Conservation (phyloP, 345 rosid genomes). For the Eucalyptus tenuipes region DNA sequence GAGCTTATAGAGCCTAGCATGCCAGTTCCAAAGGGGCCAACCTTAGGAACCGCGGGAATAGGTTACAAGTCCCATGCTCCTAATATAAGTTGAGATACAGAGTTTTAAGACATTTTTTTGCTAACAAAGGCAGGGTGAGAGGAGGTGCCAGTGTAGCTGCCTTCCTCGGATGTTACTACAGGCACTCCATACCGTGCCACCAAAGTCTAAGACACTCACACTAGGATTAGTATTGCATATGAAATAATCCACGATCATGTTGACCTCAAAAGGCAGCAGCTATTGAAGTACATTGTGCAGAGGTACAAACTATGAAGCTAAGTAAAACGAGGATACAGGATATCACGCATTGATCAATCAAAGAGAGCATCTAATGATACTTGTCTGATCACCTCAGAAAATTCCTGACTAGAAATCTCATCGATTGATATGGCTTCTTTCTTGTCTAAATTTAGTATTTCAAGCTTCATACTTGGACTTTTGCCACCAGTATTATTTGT, state of each 20-base stretch:
- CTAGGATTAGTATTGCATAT: not conserved
- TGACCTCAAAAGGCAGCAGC: not conserved
- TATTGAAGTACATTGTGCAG: not conserved
- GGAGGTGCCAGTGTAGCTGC: not conserved
- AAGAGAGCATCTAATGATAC: not conserved
- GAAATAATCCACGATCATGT: not conserved
- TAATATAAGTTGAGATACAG: not conserved
- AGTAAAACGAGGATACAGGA: not conserved
- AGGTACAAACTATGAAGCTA: not conserved
- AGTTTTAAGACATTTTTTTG: not conserved
- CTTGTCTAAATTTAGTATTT: slow-evolving; percentile 59
- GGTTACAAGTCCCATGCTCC: not conserved
- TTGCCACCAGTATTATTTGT: slow-evolving; percentile 56
- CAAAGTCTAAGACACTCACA: not conserved
- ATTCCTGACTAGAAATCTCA: slow-evolving; percentile 74
- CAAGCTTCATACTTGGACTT: slow-evolving; percentile 50
- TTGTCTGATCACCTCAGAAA: slow-evolving; percentile 62
- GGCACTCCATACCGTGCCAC: not conserved
- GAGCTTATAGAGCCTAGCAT: not conserved
- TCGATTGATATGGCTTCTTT: slow-evolving; percentile 61
- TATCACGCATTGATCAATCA: not conserved
- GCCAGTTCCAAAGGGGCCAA: not conserved
- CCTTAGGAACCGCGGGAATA: not conserved
- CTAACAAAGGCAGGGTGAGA: not conserved
- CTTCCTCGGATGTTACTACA: not conserved